Percentiles rank a stretch among this genome's conserved stretches.
Conservation (phyloP, 1,284 basidiomycete genomes). For the Cystobasidium slooffiae region DNA sequence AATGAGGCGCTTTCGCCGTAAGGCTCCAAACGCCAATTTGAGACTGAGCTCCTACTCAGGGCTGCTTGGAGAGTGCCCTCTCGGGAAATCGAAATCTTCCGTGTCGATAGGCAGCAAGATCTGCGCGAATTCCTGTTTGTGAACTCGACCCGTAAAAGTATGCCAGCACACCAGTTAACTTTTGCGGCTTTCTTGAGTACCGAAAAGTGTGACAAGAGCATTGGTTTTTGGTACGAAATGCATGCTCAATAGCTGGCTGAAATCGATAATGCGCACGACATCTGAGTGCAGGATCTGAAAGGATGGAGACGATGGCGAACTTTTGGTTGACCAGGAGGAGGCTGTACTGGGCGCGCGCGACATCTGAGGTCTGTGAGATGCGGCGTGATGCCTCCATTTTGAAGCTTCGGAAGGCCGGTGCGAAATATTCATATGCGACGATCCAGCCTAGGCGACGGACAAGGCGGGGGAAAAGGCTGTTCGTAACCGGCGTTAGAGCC, state of each 20-base stretch:
- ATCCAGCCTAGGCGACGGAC: background rate
- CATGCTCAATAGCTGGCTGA: constrained; percentile 4
- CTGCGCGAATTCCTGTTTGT: constrained; percentile 8
- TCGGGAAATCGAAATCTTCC: background rate
- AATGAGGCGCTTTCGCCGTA: constrained; percentile 3
- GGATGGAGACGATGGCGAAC: constrained; percentile 3
- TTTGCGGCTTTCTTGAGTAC: constrained; percentile 6
- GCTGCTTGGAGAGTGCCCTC: constrained; percentile 5
- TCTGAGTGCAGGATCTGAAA: background rate
- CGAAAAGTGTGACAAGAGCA: constrained; percentile 5
- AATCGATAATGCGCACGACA: background rate
- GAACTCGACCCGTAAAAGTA: constrained; percentile 3
- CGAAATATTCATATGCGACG: background rate
- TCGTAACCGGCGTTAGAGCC: background rate
- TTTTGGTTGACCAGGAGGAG: background rate
- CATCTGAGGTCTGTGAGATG: background rate
- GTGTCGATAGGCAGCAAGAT: constrained; percentile 7
- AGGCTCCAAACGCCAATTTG: constrained; percentile 2
- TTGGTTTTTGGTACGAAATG: constrained; percentile 9
- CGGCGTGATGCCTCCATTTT: background rate
- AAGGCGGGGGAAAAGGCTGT: background rate
- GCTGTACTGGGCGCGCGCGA: background rate
- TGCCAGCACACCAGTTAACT: background rate
- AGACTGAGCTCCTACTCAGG: constrained; percentile 4
- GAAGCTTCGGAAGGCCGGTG: background rate